phyloP scores from a whole-genome alignment of 2,329 filamentous ascomycete genomes.

The Cordyceps farinosa region DNA sequence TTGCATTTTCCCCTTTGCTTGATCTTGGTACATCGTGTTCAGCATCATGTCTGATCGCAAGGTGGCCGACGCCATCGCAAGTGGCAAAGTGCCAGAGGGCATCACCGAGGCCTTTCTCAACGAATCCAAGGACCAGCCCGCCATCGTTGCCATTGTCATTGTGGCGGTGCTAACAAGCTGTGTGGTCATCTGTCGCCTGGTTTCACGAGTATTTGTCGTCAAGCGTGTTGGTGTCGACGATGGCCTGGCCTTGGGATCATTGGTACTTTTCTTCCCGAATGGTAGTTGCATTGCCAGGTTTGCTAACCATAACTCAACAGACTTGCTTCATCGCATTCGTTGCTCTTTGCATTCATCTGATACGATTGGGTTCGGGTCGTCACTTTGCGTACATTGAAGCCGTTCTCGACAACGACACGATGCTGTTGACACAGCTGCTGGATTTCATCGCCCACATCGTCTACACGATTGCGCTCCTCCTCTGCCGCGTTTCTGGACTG shows the following conservation, averaged over 20 bases:
- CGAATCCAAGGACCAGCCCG: conserved; percentile 34
- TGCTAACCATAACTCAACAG: conserved; percentile 23
- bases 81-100: conserved; percentile 33
- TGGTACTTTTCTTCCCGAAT: conserved; percentile 25
- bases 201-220: conserved; percentile 35
- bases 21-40: background rate
- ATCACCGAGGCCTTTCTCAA: conserved; percentile 34
- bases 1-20: background rate
- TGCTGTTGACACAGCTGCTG: conserved; percentile 42
- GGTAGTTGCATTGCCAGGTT: background rate
- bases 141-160: conserved; percentile 39
- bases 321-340: conserved; percentile 41
- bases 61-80: conserved; percentile 31
- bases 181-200: conserved; percentile 33
- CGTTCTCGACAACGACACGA: conserved; percentile 39
- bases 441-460: conserved; percentile 50
- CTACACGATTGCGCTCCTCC: conserved; percentile 47
- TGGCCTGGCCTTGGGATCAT: conserved; percentile 32
- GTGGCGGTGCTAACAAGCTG: conserved; percentile 33
- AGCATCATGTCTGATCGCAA: conserved; percentile 4
- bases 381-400: conserved; percentile 45
- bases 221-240: conserved; percentile 39
- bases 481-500: conserved; percentile 49
- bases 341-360: conserved; percentile 40
- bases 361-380: conserved; percentile 45